These are phyloP conservation scores for Sequoia sempervirens DNA, from an alignment of 75 land plant genomes.

Conservation along the genomic window DNA sequence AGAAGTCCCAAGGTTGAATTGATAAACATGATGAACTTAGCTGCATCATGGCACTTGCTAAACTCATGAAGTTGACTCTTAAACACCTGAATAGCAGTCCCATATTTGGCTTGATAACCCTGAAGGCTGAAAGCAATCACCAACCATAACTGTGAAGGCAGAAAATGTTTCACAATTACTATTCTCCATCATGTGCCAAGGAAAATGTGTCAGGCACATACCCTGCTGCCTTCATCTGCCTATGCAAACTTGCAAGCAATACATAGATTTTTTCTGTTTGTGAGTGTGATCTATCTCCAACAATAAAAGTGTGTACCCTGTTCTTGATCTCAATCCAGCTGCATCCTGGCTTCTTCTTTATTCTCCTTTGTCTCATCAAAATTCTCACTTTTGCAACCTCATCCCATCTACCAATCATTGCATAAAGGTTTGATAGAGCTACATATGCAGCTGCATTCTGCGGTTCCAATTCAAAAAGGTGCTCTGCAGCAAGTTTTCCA, in stretches of 20 bases:
- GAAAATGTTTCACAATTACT: not conserved
- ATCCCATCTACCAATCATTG: not conserved
- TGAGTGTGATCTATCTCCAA: conserved; percentile 10
- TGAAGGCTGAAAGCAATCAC: not conserved
- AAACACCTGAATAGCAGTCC: not conserved
- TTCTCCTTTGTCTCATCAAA: not conserved
- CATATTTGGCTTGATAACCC: not conserved
- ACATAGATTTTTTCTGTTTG: conserved; percentile 14
- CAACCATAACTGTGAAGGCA: not conserved
- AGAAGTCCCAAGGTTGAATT: not conserved
- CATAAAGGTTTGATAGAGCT: not conserved
- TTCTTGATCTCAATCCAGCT: conserved; percentile 5
- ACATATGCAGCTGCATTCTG: conserved; percentile 1
- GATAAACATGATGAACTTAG: not conserved
- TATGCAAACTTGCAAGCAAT: conserved; percentile 11
- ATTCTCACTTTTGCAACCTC: not conserved
- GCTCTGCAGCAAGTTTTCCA: not conserved
- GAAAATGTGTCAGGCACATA: not conserved
- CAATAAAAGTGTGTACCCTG: not conserved
- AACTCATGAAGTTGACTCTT: not conserved
- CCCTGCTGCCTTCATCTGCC: conserved; percentile 8
- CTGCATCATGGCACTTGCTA: not conserved
- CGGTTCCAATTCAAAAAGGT: not conserved
- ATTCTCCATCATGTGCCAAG: not conserved
- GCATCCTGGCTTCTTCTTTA: not conserved